Conservation (phyloP, 306 rosid species). For the Urtica urens region DNA sequence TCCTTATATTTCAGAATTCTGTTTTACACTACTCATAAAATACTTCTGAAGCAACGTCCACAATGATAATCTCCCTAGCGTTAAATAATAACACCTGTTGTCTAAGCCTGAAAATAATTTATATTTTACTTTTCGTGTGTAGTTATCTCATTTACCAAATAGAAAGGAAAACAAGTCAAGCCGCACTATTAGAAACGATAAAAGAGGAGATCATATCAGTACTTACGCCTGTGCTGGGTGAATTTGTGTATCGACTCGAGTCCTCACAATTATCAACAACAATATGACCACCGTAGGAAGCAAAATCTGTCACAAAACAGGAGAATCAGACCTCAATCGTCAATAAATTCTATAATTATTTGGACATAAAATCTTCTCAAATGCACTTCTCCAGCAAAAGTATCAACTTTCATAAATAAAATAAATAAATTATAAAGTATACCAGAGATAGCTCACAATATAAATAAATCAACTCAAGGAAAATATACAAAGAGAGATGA, state of each 20-base stretch:
- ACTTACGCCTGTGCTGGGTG: constrained; percentile 83
- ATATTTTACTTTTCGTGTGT: background rate
- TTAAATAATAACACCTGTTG: no score
- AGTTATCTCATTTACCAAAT: background rate
- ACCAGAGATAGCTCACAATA: no score
- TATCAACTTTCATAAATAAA: background rate
- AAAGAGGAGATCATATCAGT: background rate
- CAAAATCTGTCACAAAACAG: constrained; percentile 55
- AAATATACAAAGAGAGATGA: no score
- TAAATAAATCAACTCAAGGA: no score
- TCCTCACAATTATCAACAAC: constrained; percentile 73
- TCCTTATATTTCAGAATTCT: no score
- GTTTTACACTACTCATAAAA: background rate
- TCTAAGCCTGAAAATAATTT: background rate
- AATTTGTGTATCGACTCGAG: constrained; percentile 72
- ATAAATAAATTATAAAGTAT: background rate
- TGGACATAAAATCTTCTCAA: background rate
- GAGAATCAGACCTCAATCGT: constrained; percentile 3
- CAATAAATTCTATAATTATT: constrained; percentile 10
- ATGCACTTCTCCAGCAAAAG: background rate
- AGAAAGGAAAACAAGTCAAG: background rate
- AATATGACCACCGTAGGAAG: constrained; percentile 84
- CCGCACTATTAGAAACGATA: background rate
- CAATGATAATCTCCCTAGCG: no score
- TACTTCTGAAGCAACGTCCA: background rate